Evolutionary conservation across 1,284 basidiomycete genomes (phyloP), one percentile per base, ranked within the genome.

Genomic region (Neolentinus lepideus): DNA sequence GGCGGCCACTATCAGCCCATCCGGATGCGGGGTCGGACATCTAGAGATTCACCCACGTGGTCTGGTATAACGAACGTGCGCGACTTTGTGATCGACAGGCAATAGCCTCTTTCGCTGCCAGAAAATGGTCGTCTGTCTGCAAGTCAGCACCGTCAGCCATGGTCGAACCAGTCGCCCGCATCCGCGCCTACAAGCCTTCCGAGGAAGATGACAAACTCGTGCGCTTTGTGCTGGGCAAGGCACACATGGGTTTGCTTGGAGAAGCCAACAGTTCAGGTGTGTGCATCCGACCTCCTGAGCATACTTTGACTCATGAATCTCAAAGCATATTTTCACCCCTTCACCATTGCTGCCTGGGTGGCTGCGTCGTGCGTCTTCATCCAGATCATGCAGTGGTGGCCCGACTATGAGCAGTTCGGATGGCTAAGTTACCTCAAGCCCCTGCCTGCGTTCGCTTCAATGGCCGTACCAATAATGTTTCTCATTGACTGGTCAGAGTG

Each of bases 191-290:
- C 62, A 61, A 67, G 31, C 58, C 70, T 4, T 60, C 66, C 54
- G 62, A 58, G 58, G 58, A 56, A 57, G 38, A 43, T 43, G 38
- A 43, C 38, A 84, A 80, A 61, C 66, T 76, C 8, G 78, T 83
- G 33, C 79, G 77, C 55, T 89, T 90, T 69, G 75, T 80, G 59
- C 70, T 92, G 19, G 85, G 83, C 27, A 85, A 88, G 64, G 74
- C 82, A 8, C 74, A 78, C 51, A 84, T 92, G 81, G 87, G 90
- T 64, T 75, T 77, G 21, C 76, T 92, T 31, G 84, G 86, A 3
- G 69, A 74, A 11, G 89, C 89, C 24, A 93, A 93, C 66, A 74
- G 71, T 57, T 72, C 71, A 68, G 72, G 90, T 88, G 60, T 48
- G 74, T 68, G 25, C 11, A 47, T 47, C 9, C 45, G 9, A 47